Percentiles rank a stretch among this genome's conserved stretches.
Evolutionary conservation across 768 basidiomycete genomes (phyloP).

Genomic region (Mycena rosella): DNA sequence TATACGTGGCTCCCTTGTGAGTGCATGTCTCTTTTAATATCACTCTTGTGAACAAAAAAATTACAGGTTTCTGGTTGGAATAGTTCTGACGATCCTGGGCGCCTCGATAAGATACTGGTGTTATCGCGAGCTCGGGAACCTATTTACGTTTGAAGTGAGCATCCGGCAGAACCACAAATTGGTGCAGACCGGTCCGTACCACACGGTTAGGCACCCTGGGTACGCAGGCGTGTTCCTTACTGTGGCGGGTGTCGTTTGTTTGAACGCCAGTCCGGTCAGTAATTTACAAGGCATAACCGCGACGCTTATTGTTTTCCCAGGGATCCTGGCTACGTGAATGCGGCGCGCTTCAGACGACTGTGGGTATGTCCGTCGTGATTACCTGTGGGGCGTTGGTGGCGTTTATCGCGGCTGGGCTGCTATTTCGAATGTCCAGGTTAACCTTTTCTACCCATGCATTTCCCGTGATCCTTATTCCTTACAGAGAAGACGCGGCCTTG

Average conservation of each 20-base stretch:
- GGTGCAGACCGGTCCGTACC: slow-evolving; percentile 63
- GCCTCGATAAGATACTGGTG: slow-evolving; percentile 43
- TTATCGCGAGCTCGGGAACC: slow-evolving; percentile 57
- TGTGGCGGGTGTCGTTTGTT: slow-evolving; percentile 50
- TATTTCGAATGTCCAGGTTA: slow-evolving; percentile 57
- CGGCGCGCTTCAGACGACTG: slow-evolving; percentile 49
- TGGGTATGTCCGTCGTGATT: slow-evolving; percentile 46
- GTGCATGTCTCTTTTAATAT: background rate
- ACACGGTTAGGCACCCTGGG: slow-evolving; percentile 63
- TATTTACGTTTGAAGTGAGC: slow-evolving; percentile 68
- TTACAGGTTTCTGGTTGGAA: slow-evolving; percentile 50
- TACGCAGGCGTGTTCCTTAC: slow-evolving; percentile 58
- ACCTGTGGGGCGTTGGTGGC: slow-evolving; percentile 46
- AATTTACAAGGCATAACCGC: background rate
- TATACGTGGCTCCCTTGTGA: slow-evolving; percentile 48
- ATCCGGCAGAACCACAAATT: slow-evolving; percentile 61
- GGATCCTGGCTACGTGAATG: slow-evolving; percentile 63
- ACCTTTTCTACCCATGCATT: too few relatives aligned
- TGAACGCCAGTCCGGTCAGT: slow-evolving; percentile 53
- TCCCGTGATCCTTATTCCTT: too few relatives aligned
- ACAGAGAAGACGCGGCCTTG: slow-evolving; percentile 62
- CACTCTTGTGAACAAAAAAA: slow-evolving; percentile 1
- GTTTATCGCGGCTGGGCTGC: slow-evolving; percentile 48
- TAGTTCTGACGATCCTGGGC: slow-evolving; percentile 52
- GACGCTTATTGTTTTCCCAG: slow-evolving; percentile 39